Evolutionary conservation across 73 alveolate species (phyloP), one percentile per base, ranked within the genome.

Genomic region (Symbiodinium pilosum): DNA sequence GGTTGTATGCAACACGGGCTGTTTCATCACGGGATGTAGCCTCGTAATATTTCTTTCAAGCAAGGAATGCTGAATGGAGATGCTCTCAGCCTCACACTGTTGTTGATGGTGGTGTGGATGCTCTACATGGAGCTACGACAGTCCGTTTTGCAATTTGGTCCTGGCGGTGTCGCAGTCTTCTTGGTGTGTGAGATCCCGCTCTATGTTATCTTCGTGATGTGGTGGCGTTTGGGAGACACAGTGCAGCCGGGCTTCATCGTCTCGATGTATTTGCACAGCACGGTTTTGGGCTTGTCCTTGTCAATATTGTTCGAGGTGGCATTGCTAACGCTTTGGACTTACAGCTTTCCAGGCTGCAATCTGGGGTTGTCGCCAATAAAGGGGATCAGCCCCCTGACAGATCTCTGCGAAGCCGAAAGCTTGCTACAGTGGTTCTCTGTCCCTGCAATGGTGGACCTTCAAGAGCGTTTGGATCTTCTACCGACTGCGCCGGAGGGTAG

Each of bases 261-360:
- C n/a, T 77, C 87, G 36, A 77, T 77, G 52, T 77, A 38, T 28
- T 36, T 77, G 87, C 87, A 77, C 52, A 77, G 87, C 87, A 77
- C 87, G n/a, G 0, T 77, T 18, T 77, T 77, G 43, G 44, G 87
- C 43, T 7, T 77, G 28, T 6, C 30, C 87, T 7, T 39, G 30
- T 77, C 87, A 20, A 30, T 34, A 8, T 30, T 39, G 28, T 11
- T 6, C 20, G 87, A 77, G 87, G 26, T 77, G 24, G 26, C 36
- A 32, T 7, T 32, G 36, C 11, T 28, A 20, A 21, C 28, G 18
- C 32, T 77, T 32, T 77, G 87, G 87, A 36, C 51, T 8, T 32
- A 28, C 16, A 20, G 52, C 44, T 77, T 77, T 28, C 87, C 43
- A 11, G 51, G 36, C 28, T 77, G 52, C 87, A n/a, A 38, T 9